Conservation (phyloP, 2,329 filamentous ascomycete genomes). For the Calonectria pauciramosa region DNA sequence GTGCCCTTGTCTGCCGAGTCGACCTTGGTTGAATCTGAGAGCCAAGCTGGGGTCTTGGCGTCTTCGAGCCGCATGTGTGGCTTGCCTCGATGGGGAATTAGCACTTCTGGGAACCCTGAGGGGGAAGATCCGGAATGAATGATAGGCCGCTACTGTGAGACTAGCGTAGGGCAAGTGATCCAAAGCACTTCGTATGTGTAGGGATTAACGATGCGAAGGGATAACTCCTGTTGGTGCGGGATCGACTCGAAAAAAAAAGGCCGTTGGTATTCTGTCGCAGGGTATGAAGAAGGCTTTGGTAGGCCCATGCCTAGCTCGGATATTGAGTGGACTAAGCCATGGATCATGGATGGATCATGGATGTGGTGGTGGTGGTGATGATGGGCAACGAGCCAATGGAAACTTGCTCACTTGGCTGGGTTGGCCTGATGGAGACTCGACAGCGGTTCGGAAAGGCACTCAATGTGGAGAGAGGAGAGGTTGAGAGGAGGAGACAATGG, state of each 20-base stretch:
- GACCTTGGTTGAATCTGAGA: background rate
- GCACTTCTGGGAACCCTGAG: conserved; percentile 2
- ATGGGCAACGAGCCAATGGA: conserved; percentile 55
- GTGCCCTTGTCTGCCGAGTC: too few species aligned
- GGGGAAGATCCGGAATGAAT: background rate
- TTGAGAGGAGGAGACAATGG: conserved; percentile 11
- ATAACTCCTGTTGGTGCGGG: background rate
- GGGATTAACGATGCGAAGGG: background rate
- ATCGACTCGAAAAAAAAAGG: background rate
- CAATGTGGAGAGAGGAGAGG: conserved; percentile 23
- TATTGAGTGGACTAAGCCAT: conserved; percentile 22
- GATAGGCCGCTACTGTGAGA: background rate
- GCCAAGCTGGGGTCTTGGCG: background rate
- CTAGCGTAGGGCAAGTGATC: background rate
- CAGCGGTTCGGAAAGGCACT: conserved; percentile 20
- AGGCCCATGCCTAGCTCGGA: conserved; percentile 26
- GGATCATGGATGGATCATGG: conserved; percentile 26
- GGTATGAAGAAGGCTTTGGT: conserved; percentile 11
- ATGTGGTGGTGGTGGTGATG: conserved; percentile 39
- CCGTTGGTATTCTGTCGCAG: background rate
- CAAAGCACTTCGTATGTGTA: background rate
- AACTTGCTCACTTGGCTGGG: conserved; percentile 59
- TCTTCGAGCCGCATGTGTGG: conserved; percentile 5
- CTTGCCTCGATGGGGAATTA: conserved; percentile 2
- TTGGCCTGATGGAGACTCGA: conserved; percentile 41